Conservation (phyloP, 2,329 filamentous ascomycete genomes). For the Sphaerulina vaccinii region DNA sequence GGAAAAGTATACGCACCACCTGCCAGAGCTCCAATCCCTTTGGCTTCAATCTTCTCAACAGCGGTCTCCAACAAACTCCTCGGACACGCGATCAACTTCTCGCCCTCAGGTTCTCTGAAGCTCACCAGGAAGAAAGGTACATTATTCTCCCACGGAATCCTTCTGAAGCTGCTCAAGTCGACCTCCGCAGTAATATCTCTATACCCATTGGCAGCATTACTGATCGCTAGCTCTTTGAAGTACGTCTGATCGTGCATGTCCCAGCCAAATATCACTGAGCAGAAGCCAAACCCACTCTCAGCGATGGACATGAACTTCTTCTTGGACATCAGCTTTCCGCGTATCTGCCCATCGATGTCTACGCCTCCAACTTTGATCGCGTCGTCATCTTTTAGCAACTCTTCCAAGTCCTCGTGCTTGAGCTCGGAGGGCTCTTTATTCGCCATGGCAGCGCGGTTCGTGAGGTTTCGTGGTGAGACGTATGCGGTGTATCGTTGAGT, state of each 20-base stretch:
- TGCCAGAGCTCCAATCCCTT: constrained; percentile 81
- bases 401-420: constrained; percentile 64
- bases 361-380: constrained; percentile 85
- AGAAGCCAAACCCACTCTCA: constrained; percentile 84
- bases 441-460: constrained; percentile 30
- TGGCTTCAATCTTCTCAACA: constrained; percentile 63
- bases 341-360: constrained; percentile 82
- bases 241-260: constrained; percentile 96
- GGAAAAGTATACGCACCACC: constrained; percentile 62
- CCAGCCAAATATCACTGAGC: constrained; percentile 92
- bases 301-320: constrained; percentile 86
- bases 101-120: constrained; percentile 75
- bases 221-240: constrained; percentile 78
- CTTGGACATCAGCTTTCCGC: constrained; percentile 89
- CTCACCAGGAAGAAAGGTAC: constrained; percentile 81
- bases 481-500: constrained; percentile 22
- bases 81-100: constrained; percentile 74
- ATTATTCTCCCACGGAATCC: constrained; percentile 88
- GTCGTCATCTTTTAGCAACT: constrained; percentile 67
- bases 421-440: constrained; percentile 44
- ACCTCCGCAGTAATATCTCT: constrained; percentile 79
- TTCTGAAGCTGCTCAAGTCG: constrained; percentile 72
- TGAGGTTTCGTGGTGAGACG: constrained; percentile 1
- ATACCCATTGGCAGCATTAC: constrained; percentile 89
- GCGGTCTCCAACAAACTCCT: constrained; percentile 70